Base-by-base conservation (phyloP, 2,329 filamentous ascomycete genomes). In the Thyridium curvatum region DNA sequence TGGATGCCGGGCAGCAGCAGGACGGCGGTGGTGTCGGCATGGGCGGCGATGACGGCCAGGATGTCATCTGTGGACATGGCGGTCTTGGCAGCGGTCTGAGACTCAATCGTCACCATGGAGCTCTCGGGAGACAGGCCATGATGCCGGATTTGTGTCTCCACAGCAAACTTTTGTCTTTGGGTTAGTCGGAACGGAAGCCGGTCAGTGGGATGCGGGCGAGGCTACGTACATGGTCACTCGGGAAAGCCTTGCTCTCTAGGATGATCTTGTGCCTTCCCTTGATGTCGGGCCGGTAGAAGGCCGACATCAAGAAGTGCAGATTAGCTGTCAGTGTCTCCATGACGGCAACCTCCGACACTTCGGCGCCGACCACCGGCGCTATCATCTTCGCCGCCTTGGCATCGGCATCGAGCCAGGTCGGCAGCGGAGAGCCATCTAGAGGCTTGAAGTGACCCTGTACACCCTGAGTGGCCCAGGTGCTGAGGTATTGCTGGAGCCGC, bases 301-400 rank as follows among this genome's bases (percentile, higher is more conserved):
- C 85, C 28, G 81, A 77, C 79, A 91, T 80, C 38, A 89, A 65
- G 15, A 90, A 60, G 61, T 91, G 86, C 38, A 91, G 56, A 56
- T 91, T 90, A 16, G 78, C 81, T 12, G 86, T 90, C 58, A 91
- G 60, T 1, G 84, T 88, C 50, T 85, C 79, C 86, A 90, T 90
- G 14, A 88, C 74, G 13, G 82, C 84, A 4, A 90, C 82, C 56
- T 91, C 86, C 38, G 70, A 71, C 29, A 73, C 61, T 18, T 71
- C 62, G 2, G 84, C 85, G 12, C 86, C 86, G 15, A 91, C 82
- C 38, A 91, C 67, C 8, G 76, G 78, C 10, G 83, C 79, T 61
- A 86, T 83, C 47, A 79, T 69, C 47, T 74, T 68, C 39, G 82
- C 74, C 9, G 81, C 76, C 42, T 72, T 73, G 33, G 79, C 75